These are phyloP conservation scores for Erodium trifolium DNA, from an alignment of 441 rosid species.

Conservation along the genomic window DNA sequence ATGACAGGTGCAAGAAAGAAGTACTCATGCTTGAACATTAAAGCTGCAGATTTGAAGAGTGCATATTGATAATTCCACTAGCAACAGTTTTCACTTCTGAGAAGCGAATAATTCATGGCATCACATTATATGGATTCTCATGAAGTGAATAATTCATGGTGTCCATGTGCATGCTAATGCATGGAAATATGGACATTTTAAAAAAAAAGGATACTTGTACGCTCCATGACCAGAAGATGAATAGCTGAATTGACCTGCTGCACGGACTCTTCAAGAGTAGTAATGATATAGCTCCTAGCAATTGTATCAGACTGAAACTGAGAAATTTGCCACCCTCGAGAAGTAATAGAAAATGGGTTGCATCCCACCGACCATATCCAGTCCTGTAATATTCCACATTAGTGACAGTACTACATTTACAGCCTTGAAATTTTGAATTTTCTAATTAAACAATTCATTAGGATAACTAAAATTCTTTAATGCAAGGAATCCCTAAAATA, in stretches of 20 bases:
- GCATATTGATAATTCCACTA: background rate
- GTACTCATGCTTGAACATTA: background rate
- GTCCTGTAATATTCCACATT: slow-evolving; percentile 44
- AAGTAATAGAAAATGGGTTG: slow-evolving; percentile 75
- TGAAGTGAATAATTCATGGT: background rate
- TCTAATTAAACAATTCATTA: background rate
- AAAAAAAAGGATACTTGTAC: slow-evolving; percentile 72
- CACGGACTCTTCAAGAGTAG: slow-evolving; percentile 88
- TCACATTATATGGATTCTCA: too few species aligned
- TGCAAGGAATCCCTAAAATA: background rate
- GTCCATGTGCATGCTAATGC: background rate
- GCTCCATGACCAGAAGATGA: slow-evolving; percentile 72
- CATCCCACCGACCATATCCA: slow-evolving; percentile 99
- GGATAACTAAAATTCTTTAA: background rate
- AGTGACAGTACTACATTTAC: background rate
- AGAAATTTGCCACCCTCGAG: slow-evolving; percentile 87
- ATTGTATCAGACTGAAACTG: slow-evolving; percentile 84
- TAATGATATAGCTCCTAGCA: slow-evolving; percentile 84
- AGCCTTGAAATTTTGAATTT: slow-evolving; percentile 2
- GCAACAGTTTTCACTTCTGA: slow-evolving; percentile 1
- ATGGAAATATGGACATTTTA: background rate
- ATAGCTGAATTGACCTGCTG: slow-evolving; percentile 74
- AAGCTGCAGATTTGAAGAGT: background rate
- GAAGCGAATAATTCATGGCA: background rate
- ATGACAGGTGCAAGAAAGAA: slow-evolving; percentile 1